These are phyloP conservation scores for Phyllostachys edulis DNA, from an alignment of 176 grass and related monocot genomes.

Conservation along the genomic window DNA sequence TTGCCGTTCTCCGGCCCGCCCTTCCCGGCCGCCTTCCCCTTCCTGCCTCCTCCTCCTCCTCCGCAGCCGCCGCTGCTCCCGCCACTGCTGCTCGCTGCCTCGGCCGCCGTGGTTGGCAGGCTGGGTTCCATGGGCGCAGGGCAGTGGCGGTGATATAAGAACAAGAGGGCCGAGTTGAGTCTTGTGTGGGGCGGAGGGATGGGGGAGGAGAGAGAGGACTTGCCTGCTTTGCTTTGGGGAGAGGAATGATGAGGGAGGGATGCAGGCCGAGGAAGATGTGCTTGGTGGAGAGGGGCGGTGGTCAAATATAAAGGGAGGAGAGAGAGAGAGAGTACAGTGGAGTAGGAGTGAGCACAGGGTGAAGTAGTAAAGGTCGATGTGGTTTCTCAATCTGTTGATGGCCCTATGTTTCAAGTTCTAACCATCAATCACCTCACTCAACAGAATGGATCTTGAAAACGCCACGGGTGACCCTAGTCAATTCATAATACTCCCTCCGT, in stretches of 20 bases:
- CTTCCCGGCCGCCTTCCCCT: constrained; percentile 45
- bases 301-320: constrained; percentile 67
- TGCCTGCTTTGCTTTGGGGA: constrained; percentile 25
- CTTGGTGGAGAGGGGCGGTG: constrained; percentile 86
- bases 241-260: not conserved
- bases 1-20: constrained; percentile 83
- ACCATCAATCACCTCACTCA: not conserved
- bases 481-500: too few species aligned
- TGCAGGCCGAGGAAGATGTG: constrained; percentile 49
- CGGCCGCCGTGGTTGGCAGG: not conserved
- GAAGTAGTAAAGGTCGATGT: not conserved
- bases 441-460: not conserved
- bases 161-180: not conserved
- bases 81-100: not conserved
- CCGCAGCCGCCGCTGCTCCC: not conserved
- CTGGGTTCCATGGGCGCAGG: constrained; percentile 28
- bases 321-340: constrained; percentile 11
- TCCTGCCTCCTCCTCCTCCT: not conserved
- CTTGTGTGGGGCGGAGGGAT: constrained; percentile 18
- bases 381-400: not conserved
- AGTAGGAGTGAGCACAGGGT: not conserved
- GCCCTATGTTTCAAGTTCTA: not conserved
- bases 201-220: constrained; percentile 28
- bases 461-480: too few species aligned
- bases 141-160: constrained; percentile 27